These are phyloP conservation scores for Termitomyces bulborhizus DNA, from an alignment of 768 basidiomycete genomes.

Conservation along the genomic window DNA sequence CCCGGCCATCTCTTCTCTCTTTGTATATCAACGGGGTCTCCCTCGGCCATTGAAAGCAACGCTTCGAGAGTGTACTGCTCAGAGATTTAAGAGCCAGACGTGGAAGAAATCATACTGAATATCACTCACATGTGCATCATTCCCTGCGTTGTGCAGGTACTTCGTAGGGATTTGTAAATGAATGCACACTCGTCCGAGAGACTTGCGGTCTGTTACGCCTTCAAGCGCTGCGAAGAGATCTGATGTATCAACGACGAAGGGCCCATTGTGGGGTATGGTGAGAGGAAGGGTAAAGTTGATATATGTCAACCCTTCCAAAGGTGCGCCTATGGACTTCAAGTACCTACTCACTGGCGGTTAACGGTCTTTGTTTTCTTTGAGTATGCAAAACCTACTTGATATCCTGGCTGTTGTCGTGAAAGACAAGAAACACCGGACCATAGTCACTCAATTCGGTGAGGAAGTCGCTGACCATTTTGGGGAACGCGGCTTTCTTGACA, in stretches of 20 bases:
- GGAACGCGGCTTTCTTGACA: slow-evolving; percentile 46
- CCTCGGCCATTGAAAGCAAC: slow-evolving; percentile 65
- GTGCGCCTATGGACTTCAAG: slow-evolving; percentile 51
- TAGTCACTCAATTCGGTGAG: slow-evolving; percentile 28
- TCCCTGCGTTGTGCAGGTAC: slow-evolving; percentile 78
- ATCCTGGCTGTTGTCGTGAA: slow-evolving; percentile 76
- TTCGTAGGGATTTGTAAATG: slow-evolving; percentile 53
- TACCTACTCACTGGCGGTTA: slow-evolving; percentile 28
- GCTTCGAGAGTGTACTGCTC: slow-evolving; percentile 64
- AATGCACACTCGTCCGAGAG: slow-evolving; percentile 56
- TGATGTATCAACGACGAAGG: slow-evolving; percentile 68
- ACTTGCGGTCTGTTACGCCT: slow-evolving; percentile 51
- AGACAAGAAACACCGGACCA: slow-evolving; percentile 71
- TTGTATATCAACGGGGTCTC: slow-evolving; percentile 68
- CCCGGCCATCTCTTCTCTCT: slow-evolving; percentile 77
- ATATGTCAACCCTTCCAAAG: slow-evolving; percentile 44
- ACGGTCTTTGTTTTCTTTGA: neutral
- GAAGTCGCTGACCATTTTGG: slow-evolving; percentile 41
- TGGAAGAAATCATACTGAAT: neutral
- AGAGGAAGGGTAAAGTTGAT: slow-evolving; percentile 45
- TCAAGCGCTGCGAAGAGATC: slow-evolving; percentile 72
- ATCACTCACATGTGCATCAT: slow-evolving; percentile 72
- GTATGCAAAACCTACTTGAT: slow-evolving; percentile 47
- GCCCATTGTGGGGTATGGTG: slow-evolving; percentile 38
- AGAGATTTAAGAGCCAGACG: neutral